These are phyloP conservation scores for Nakazawaea laoshanensis DNA, from an alignment of 805 yeast genomes.

Conservation along the genomic window DNA sequence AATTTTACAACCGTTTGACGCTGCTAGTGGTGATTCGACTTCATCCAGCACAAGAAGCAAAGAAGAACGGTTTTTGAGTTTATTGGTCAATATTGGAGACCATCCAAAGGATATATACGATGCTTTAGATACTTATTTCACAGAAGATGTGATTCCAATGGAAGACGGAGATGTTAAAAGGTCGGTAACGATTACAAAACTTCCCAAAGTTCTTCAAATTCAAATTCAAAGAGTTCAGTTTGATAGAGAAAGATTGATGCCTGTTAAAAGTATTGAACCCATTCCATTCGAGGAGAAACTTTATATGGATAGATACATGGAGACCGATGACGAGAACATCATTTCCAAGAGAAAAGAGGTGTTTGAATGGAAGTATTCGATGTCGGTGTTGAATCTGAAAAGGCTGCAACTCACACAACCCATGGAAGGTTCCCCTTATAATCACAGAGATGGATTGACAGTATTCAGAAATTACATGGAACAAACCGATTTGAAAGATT, in stretches of 20 bases:
- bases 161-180: slow-evolving; percentile 71
- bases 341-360: slow-evolving; percentile 47
- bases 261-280: slow-evolving; percentile 77
- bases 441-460: slow-evolving; percentile 41
- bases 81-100: slow-evolving; percentile 79
- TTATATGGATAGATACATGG: slow-evolving; percentile 83
- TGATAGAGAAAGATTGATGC: slow-evolving; percentile 62
- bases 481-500: slow-evolving; percentile 26
- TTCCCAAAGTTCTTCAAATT: slow-evolving; percentile 81
- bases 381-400: slow-evolving; percentile 33
- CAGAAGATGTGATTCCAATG: slow-evolving; percentile 59
- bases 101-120: slow-evolving; percentile 87
- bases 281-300: slow-evolving; percentile 71
- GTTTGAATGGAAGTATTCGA: slow-evolving; percentile 52
- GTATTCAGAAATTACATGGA: slow-evolving; percentile 51
- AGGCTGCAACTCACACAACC: slow-evolving; percentile 31
- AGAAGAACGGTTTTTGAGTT: slow-evolving; percentile 69
- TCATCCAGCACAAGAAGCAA: slow-evolving; percentile 31
- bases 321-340: slow-evolving; percentile 51
- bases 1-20: slow-evolving; percentile 45
- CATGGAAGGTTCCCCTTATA: slow-evolving; percentile 38
- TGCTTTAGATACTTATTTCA: slow-evolving; percentile 79
- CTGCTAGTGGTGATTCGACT: slow-evolving; percentile 15
- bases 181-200: slow-evolving; percentile 56
- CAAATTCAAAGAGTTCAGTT: slow-evolving; percentile 93